phyloP scores from a whole-genome alignment of 1,284 basidiomycete genomes.

The Hypsizygus ulmarius region DNA sequence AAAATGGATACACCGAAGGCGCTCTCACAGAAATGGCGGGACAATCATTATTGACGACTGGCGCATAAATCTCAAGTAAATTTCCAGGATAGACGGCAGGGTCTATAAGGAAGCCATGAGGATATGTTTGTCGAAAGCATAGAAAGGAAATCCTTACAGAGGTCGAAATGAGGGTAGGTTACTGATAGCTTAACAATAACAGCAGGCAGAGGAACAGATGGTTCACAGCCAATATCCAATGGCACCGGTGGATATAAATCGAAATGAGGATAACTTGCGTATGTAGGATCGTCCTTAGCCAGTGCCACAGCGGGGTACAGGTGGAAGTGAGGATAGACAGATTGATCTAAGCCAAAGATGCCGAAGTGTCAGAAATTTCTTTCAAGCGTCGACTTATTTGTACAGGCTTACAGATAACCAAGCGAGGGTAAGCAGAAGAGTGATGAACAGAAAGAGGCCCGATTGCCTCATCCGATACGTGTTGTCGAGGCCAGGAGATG shows the following conservation, averaged over 20 bases:
- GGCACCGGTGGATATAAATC: neutral
- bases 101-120: constrained; percentile 16
- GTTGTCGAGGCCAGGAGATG: constrained; percentile 5
- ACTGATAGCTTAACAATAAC: constrained; percentile 8
- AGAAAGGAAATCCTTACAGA: constrained; percentile 19
- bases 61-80: constrained; percentile 18
- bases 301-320: constrained; percentile 36
- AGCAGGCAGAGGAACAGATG: neutral
- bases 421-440: constrained; percentile 29
- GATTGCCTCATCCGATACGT: neutral
- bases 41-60: neutral
- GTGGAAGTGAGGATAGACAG: constrained; percentile 44
- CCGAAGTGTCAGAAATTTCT: too few relatives aligned
- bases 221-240: neutral
- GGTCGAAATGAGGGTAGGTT: constrained; percentile 21
- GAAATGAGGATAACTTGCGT: neutral
- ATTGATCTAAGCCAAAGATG: constrained; percentile 29
- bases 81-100: constrained; percentile 25
- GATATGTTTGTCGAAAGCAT: neutral
- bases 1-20: constrained; percentile 16
- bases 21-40: neutral
- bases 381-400: too few relatives aligned
- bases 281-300: neutral
- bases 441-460: constrained; percentile 2
- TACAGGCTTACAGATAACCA: constrained; percentile 33